phyloP scores from a whole-genome alignment of 495 filamentous ascomycete species.

The Neurospora africana region DNA sequence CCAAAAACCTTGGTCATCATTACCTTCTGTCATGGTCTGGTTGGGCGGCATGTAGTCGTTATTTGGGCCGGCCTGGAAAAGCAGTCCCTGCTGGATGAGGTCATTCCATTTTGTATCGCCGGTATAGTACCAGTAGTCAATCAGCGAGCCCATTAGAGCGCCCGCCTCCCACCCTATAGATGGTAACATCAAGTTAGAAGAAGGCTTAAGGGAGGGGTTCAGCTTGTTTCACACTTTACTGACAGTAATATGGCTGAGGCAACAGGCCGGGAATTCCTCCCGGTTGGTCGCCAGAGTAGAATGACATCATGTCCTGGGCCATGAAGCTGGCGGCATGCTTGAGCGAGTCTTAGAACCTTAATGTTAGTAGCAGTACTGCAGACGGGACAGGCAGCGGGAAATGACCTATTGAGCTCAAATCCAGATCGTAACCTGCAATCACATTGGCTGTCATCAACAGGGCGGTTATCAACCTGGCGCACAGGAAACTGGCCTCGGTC shows the following conservation, averaged over 20 bases:
- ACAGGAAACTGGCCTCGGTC: neutral
- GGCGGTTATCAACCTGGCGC: neutral
- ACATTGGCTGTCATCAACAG: conserved; percentile 7
- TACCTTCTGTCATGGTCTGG: conserved; percentile 51
- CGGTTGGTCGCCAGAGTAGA: conserved; percentile 54
- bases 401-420: conserved; percentile 22
- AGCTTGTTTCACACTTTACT: neutral
- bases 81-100: conserved; percentile 42
- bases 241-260: conserved; percentile 35
- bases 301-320: conserved; percentile 56
- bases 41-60: conserved; percentile 56
- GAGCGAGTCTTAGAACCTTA: conserved; percentile 46
- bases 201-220: neutral
- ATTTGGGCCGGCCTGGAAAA: conserved; percentile 48
- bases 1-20: conserved; percentile 63
- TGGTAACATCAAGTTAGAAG: neutral
- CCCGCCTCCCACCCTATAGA: conserved; percentile 70
- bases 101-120: conserved; percentile 52
- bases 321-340: conserved; percentile 48
- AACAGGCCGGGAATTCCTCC: conserved; percentile 39
- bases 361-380: neutral
- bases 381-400: neutral
- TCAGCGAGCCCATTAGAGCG: conserved; percentile 54
- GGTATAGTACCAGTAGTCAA: conserved; percentile 59
- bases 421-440: conserved; percentile 16